Evolutionary conservation across 2,329 filamentous ascomycete genomes (phyloP).

Genomic region (Xylariaceae sp.): DNA sequence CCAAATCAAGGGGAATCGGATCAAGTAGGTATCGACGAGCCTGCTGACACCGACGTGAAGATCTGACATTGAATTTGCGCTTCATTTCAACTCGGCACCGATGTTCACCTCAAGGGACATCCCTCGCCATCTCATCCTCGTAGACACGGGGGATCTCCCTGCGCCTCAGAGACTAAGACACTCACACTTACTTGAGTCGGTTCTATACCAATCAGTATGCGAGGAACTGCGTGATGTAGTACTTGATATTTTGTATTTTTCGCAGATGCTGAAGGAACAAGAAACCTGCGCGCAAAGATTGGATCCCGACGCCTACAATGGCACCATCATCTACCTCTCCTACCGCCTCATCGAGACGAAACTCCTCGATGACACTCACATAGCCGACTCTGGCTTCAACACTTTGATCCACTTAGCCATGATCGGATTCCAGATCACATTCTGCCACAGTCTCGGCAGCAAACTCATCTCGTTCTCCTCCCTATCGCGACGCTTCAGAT

Average conservation of each 20-base stretch:
- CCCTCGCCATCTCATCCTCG: slow-evolving; percentile 4
- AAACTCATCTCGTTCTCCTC: slow-evolving; percentile 3
- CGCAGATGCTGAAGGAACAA: slow-evolving; percentile 8
- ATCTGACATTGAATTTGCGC: slow-evolving; percentile 15
- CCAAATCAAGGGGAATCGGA: background rate
- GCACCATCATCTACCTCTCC: slow-evolving; percentile 6
- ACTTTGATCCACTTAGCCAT: slow-evolving; percentile 6
- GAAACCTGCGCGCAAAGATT: slow-evolving; percentile 1
- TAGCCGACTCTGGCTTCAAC: background rate
- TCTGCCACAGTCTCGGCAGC: slow-evolving; percentile 12
- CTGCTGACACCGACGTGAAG: slow-evolving; percentile 6
- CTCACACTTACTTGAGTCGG: background rate
- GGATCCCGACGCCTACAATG: slow-evolving; percentile 8
- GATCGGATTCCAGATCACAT: slow-evolving; percentile 10
- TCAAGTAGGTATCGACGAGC: background rate
- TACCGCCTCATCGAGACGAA: slow-evolving; percentile 12
- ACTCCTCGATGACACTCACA: background rate
- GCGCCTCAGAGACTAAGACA: background rate
- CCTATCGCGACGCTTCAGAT: no score
- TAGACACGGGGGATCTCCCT: no score
- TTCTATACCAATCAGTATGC: slow-evolving; percentile 7
- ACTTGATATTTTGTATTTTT: slow-evolving; percentile 7
- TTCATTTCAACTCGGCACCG: slow-evolving; percentile 7
- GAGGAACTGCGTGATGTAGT: slow-evolving; percentile 7
- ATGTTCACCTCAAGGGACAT: slow-evolving; percentile 13